These are phyloP conservation scores for Trypanosoma congolense DNA, from an alignment of 208 protist genomes.

Conservation along the genomic window DNA sequence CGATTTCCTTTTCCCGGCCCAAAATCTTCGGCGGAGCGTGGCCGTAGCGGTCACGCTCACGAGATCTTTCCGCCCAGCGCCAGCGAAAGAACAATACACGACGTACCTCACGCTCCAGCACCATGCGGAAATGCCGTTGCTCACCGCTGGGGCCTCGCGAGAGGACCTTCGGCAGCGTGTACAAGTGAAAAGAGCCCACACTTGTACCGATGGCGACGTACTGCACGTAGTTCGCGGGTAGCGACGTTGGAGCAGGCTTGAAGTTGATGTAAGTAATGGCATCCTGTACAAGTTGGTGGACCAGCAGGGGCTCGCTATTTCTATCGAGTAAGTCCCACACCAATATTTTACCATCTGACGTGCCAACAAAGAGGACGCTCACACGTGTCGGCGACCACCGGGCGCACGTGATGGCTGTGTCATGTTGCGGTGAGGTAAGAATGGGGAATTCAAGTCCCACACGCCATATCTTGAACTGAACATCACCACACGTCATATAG, in stretches of 20 bases:
- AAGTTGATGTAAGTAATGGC: constrained; percentile 86
- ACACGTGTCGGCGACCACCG: constrained; percentile 81
- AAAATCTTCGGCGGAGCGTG: constrained; percentile 38
- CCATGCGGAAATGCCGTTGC: constrained; percentile 64
- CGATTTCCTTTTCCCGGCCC: constrained; percentile 13
- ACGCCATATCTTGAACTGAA: constrained; percentile 89
- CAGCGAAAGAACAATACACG: constrained; percentile 82
- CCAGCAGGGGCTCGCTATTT: constrained; percentile 77
- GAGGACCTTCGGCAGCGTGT: constrained; percentile 75
- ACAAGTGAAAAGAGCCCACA: constrained; percentile 87
- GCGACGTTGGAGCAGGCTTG: constrained; percentile 43
- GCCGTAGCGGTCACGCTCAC: constrained; percentile 81
- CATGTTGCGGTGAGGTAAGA: constrained; percentile 61
- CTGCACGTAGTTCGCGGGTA: constrained; percentile 64
- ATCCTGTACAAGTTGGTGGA: constrained; percentile 86
- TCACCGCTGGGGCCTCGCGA: constrained; percentile 73
- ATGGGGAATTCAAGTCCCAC: constrained; percentile 60
- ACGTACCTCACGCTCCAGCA: constrained; percentile 86
- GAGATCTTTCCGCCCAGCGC: constrained; percentile 71
- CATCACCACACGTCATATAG: constrained; percentile 84
- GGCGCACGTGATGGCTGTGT: constrained; percentile 60
- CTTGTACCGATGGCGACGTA: constrained; percentile 82
- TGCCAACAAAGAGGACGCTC: constrained; percentile 76
- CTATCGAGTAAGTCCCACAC: constrained; percentile 91
- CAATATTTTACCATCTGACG: constrained; percentile 73